Evolutionary conservation across 345 rosid species (phyloP).

Genomic region (Durio zibethinus): DNA sequence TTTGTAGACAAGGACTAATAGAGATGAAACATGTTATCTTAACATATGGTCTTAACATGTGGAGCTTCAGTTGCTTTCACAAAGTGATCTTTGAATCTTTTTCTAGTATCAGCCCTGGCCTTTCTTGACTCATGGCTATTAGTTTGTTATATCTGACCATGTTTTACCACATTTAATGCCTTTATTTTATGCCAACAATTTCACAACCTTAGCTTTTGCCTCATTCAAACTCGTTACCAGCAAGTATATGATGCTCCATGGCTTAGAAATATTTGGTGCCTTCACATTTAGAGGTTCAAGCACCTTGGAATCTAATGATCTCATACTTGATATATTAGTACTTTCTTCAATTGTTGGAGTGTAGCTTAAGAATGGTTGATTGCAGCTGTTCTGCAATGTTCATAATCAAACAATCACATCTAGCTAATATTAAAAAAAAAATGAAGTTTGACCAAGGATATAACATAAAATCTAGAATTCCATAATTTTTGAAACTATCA

Average conservation of each 20-base stretch:
- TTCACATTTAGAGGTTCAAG: constrained; percentile 18
- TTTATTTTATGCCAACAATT: constrained; percentile 60
- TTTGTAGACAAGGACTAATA: neutral
- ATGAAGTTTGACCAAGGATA: no score
- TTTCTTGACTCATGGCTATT: constrained; percentile 90
- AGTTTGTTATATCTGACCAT: constrained; percentile 72
- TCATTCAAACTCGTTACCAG: constrained; percentile 32
- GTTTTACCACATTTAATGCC: constrained; percentile 36
- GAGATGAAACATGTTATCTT: neutral
- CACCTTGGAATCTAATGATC: constrained; percentile 15
- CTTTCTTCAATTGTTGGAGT: constrained; percentile 52
- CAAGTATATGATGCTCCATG: constrained; percentile 31
- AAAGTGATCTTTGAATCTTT: constrained; percentile 86
- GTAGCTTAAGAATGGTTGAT: constrained; percentile 28
- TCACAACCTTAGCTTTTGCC: constrained; percentile 41
- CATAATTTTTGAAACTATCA: no score
- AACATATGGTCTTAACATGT: constrained; percentile 1
- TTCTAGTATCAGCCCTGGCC: constrained; percentile 89
- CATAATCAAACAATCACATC: neutral
- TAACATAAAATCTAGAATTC: no score
- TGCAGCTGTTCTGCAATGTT: neutral
- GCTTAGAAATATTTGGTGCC: constrained; percentile 37
- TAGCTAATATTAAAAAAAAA: no score
- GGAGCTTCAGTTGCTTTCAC: constrained; percentile 67
- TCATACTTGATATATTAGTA: constrained; percentile 29